These are phyloP conservation scores for Chrysanthemum lavandulifolium DNA, from an alignment of 129 eudicot genomes.

Conservation along the genomic window DNA sequence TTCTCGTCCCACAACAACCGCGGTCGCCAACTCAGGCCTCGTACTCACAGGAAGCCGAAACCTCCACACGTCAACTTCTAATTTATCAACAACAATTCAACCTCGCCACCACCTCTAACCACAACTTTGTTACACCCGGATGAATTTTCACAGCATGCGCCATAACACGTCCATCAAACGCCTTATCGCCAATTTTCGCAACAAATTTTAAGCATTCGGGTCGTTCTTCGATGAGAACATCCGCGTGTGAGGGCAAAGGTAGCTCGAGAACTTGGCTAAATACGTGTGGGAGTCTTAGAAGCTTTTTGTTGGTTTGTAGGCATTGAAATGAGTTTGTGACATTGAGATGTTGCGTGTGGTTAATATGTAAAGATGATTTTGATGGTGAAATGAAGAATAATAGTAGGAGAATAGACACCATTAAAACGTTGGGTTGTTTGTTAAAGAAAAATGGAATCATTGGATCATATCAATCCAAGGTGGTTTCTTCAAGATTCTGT, in stretches of 20 bases:
- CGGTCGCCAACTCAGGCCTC: conserved; percentile 52
- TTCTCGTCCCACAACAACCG: conserved; percentile 42
- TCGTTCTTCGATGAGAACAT: conserved; percentile 54
- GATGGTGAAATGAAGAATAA: conserved; percentile 12
- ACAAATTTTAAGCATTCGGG: conserved; percentile 39
- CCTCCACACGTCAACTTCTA: conserved; percentile 64
- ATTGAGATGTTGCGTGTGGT: conserved; percentile 13
- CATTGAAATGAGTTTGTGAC: conserved; percentile 22
- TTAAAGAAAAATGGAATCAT: conserved; percentile 21
- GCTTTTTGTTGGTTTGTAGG: conserved; percentile 35
- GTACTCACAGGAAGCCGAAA: conserved; percentile 49
- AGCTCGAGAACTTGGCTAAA: conserved; percentile 67
- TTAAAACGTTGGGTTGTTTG: conserved; percentile 23
- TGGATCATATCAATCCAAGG: conserved; percentile 18
- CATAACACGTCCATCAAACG: conserved; percentile 27
- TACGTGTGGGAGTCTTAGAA: conserved; percentile 69
- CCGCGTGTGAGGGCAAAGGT: conserved; percentile 68
- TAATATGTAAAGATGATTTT: conserved; percentile 23
- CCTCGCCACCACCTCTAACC: conserved; percentile 33
- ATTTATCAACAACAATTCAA: conserved; percentile 38
- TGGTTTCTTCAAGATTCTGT: conserved; percentile 7
- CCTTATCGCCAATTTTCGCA: conserved; percentile 28
- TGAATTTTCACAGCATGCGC: conserved; percentile 62
- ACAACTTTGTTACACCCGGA: conserved; percentile 63
- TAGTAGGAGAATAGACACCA: conserved; percentile 27